These are phyloP conservation scores for Rostrohypoxylon terebratum DNA, from an alignment of 495 filamentous ascomycete species.

Conservation along the genomic window DNA sequence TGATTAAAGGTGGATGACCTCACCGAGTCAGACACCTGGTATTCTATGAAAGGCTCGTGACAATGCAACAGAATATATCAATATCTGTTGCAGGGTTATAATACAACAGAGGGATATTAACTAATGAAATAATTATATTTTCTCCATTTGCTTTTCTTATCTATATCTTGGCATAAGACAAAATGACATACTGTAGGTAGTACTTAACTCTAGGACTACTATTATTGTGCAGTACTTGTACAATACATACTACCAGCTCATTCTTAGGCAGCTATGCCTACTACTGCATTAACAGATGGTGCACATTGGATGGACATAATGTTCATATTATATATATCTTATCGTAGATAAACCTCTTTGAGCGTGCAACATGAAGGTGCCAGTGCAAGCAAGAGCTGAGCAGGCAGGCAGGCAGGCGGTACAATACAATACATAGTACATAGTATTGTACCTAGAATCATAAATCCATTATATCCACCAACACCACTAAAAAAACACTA, in stretches of 20 bases:
- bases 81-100: constrained; percentile 21
- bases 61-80: constrained; percentile 6
- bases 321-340: too few relatives aligned
- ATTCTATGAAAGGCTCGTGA: constrained; percentile 42
- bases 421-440: too few relatives aligned
- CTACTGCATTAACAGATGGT: constrained; percentile 5
- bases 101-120: constrained; percentile 12
- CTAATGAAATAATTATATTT: constrained; percentile 15
- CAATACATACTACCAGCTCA: neutral
- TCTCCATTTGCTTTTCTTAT: constrained; percentile 2
- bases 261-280: constrained; percentile 29
- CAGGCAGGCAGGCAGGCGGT: too few relatives aligned
- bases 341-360: constrained; percentile 37
- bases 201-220: too few relatives aligned
- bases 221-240: too few relatives aligned
- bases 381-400: neutral
- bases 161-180: constrained; percentile 21
- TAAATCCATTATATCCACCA: neutral
- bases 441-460: too few relatives aligned
- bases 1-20: constrained; percentile 45
- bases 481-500: neutral
- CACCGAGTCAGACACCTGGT: constrained; percentile 42
- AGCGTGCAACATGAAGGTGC: constrained; percentile 3
- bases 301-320: neutral
- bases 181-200: too few relatives aligned